phyloP scores from a whole-genome alignment of 805 yeast species.

The Yarrowia sp. region DNA sequence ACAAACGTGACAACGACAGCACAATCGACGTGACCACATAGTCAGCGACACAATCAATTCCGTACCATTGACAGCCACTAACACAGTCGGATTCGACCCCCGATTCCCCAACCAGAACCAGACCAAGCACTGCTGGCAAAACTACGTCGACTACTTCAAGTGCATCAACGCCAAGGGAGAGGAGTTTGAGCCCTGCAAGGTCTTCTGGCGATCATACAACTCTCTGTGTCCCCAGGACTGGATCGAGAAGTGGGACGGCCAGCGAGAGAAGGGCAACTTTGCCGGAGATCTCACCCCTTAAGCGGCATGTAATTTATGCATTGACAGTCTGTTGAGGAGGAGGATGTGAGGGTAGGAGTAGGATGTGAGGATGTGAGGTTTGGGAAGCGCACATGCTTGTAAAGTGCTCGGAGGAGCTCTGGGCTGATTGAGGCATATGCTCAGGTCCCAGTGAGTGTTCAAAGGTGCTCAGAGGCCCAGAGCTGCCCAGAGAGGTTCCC shows the following conservation, averaged over 20 bases:
- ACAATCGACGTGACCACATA: no score
- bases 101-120: slow-evolving; percentile 97
- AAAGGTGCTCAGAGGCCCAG: no score
- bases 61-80: not conserved
- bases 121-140: slow-evolving; percentile 97
- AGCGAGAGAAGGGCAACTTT: slow-evolving; percentile 51
- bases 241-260: slow-evolving; percentile 44
- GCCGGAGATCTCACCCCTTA: slow-evolving; percentile 40
- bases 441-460: no score
- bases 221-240: slow-evolving; percentile 48
- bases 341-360: no score
- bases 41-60: not conserved
- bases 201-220: slow-evolving; percentile 85
- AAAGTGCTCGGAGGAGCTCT: no score
- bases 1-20: not conserved
- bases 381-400: no score
- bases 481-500: no score
- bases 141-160: slow-evolving; percentile 96
- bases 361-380: no score
- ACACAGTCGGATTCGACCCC: slow-evolving; percentile 66
- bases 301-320: slow-evolving; percentile 20
- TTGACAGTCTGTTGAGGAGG: not conserved
- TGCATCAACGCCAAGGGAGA: slow-evolving; percentile 96
- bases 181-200: slow-evolving; percentile 96
- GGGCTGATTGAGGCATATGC: no score